Evolutionary conservation across 78 protist genomes (phyloP).

Genomic region (Dictyostelium intermedium): DNA sequence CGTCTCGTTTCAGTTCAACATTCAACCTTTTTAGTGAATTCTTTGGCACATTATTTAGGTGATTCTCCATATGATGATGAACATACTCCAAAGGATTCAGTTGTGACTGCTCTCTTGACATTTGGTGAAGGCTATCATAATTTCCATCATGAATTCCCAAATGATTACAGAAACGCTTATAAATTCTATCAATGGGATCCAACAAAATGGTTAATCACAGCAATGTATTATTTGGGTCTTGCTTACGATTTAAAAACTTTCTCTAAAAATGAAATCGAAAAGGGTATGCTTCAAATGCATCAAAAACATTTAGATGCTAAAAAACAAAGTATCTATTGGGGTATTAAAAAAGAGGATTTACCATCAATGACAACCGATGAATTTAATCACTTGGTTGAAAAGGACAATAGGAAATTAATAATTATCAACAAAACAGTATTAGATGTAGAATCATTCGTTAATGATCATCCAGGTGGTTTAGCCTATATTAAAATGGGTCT

Average conservation of each 20-base stretch:
- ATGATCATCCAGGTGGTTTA: constrained; percentile 81
- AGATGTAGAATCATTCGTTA: constrained; percentile 61
- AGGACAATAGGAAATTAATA: constrained; percentile 36
- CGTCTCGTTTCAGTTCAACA: constrained; percentile 85
- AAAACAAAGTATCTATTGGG: constrained; percentile 52
- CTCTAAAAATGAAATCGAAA: constrained; percentile 74
- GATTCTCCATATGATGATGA: constrained; percentile 75
- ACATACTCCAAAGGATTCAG: constrained; percentile 75
- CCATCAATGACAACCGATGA: constrained; percentile 61
- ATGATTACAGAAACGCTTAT: constrained; percentile 91
- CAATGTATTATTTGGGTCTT: constrained; percentile 59
- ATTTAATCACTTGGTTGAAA: not conserved
- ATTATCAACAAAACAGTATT: constrained; percentile 55
- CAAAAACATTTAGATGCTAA: not conserved
- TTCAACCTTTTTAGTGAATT: constrained; percentile 90
- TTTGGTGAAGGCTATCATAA: constrained; percentile 95
- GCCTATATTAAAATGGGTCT: constrained; percentile 62
- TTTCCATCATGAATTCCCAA: constrained; percentile 94
- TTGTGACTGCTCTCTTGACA: constrained; percentile 87
- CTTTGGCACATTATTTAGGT: constrained; percentile 90
- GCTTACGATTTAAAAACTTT: constrained; percentile 63
- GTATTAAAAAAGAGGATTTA: constrained; percentile 27
- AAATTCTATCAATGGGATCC: constrained; percentile 87
- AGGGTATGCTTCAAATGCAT: constrained; percentile 79
- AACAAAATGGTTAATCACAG: constrained; percentile 88